Evolutionary conservation across 2,329 filamentous ascomycete genomes (phyloP), one percentile per base, ranked within the genome.

Genomic region (Annulohypoxylon truncatum): DNA sequence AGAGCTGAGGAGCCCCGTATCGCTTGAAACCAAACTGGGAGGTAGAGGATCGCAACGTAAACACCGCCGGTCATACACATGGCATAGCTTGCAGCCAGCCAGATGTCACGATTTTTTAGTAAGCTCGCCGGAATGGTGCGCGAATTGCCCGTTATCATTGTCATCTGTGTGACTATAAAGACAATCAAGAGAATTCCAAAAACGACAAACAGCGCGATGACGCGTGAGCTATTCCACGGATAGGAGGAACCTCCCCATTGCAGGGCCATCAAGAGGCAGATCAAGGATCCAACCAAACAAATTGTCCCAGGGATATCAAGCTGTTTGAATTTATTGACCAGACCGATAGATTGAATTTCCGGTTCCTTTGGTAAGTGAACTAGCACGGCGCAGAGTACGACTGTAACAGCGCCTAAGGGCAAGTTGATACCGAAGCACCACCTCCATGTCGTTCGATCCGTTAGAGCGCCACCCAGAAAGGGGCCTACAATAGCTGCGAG

Each of bases 181-280:
- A 40, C 26, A 1, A 68, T 4, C 0, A 40, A 12, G 4, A 71
- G 9, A 1, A 60, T 1, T 1, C 50, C 69, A n/a, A 62, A 64
- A 3, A 51, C 44, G 13, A 70, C 50, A 8, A 71, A 61, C 0
- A 67, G 40, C 1, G 57, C 69, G 7, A 70, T 64, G 20, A 46
- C 20, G 28, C 31, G 53, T 1, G 44, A 22, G 13, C 61, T 20
- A n/a, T 35, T 66, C 78, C 78, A 80, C 0, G 73, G 50, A 6
- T 69, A 67, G n/a, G 66, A 72, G 10, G 70, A 73, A 5, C 77
- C 79, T 52, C 78, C 78, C 80, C 80, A 83, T 53, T 81, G 78
- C 4, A 84, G 72, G 6, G 80, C 82, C 7, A 84, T 72, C 0
- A 83, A 67, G 3, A 83, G 75, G 55, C 78, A 82, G 2, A 50